phyloP scores from a whole-genome alignment of 2,329 filamentous ascomycete genomes.

The Penicillium sp. region DNA sequence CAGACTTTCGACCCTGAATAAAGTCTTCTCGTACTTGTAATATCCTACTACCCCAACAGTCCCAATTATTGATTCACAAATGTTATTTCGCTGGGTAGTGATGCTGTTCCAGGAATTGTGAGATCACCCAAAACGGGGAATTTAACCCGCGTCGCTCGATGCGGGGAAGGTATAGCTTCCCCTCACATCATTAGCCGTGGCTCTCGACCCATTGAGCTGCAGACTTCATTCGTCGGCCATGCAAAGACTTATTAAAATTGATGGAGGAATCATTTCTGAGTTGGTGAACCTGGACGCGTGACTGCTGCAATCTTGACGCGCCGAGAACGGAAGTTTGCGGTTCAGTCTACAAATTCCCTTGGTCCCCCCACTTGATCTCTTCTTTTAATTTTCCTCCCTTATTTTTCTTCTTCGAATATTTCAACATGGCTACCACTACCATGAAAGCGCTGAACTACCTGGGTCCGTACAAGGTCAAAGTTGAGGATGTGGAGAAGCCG shows the following conservation, averaged over 20 bases:
- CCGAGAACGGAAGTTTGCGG: background rate
- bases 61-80: too few relatives aligned
- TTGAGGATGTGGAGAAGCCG: conserved; percentile 60
- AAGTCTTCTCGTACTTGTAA: background rate
- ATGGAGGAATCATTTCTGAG: background rate
- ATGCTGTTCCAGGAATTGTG: background rate
- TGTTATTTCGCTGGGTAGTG: background rate
- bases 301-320: background rate
- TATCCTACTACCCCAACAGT: background rate
- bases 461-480: conserved; percentile 61
- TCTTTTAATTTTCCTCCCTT: background rate
- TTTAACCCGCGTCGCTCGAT: background rate
- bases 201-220: background rate
- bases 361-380: background rate
- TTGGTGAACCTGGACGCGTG: background rate
- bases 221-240: background rate
- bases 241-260: background rate
- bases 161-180: background rate
- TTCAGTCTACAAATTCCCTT: background rate
- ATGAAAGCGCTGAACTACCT: conserved; percentile 67
- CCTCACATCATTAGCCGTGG: background rate
- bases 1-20: too few relatives aligned
- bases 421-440: conserved; percentile 27
- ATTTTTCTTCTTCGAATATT: too few relatives aligned
- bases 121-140: background rate